phyloP scores from a whole-genome alignment of 768 basidiomycete genomes.

The Strobilomyces confusus region DNA sequence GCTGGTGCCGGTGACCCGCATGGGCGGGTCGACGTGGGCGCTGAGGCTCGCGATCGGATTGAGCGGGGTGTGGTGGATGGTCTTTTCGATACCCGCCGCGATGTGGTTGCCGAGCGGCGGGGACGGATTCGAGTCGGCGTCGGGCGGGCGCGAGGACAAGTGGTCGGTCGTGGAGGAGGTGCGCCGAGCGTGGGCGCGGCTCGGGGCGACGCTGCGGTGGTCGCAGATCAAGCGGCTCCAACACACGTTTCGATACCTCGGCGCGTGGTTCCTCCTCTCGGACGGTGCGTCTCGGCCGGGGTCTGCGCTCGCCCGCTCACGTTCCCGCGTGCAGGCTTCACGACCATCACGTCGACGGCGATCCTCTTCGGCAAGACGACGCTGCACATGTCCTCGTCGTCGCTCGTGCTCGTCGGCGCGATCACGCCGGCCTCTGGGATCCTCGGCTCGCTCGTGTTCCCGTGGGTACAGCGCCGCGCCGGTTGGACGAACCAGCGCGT shows the following conservation, averaged over 20 bases:
- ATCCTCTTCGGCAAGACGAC: slow-evolving; percentile 90
- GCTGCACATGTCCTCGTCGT: slow-evolving; percentile 72
- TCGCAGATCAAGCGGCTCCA: slow-evolving; percentile 67
- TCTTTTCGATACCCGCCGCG: slow-evolving; percentile 76
- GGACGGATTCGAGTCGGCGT: background rate
- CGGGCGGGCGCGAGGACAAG: slow-evolving; percentile 13
- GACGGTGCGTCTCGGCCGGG: slow-evolving; percentile 68
- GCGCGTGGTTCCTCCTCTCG: slow-evolving; percentile 92
- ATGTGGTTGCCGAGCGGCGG: slow-evolving; percentile 59
- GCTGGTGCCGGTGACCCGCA: slow-evolving; percentile 68
- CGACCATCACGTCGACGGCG: slow-evolving; percentile 89
- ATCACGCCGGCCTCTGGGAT: slow-evolving; percentile 79
- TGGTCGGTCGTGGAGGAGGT: slow-evolving; percentile 56
- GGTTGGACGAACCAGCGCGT: slow-evolving; percentile 65
- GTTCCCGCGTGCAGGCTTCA: slow-evolving; percentile 51
- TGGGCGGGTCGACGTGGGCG: slow-evolving; percentile 74
- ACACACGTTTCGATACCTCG: slow-evolving; percentile 86
- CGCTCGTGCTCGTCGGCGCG: slow-evolving; percentile 75
- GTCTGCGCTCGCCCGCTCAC: too few relatives aligned
- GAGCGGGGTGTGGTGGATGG: slow-evolving; percentile 86
- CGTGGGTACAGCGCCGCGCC: slow-evolving; percentile 60
- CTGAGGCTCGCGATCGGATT: slow-evolving; percentile 80
- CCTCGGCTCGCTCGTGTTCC: slow-evolving; percentile 79
- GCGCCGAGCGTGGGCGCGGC: slow-evolving; percentile 64
- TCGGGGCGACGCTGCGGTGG: slow-evolving; percentile 72